phyloP scores from a whole-genome alignment of 2,329 filamentous ascomycete species.

The Aureobasidium melanogenum region DNA sequence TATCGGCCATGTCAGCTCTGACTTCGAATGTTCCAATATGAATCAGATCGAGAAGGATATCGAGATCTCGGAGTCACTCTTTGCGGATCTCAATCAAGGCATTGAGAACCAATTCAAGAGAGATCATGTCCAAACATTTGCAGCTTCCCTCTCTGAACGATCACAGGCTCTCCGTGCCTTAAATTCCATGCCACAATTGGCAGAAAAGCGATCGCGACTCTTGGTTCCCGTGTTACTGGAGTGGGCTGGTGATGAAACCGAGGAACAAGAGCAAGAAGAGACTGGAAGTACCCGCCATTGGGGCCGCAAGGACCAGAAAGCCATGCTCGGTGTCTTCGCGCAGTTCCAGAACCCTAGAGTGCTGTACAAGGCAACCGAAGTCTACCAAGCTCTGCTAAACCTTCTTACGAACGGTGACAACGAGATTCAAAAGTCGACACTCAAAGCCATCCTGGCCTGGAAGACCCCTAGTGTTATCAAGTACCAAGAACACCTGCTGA shows the following conservation, averaged over 20 bases:
- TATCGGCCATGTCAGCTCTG: slow-evolving; percentile 41
- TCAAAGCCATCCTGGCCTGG: slow-evolving; percentile 84
- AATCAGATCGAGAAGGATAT: slow-evolving; percentile 37
- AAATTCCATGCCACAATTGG: slow-evolving; percentile 61
- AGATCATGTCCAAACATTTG: slow-evolving; percentile 48
- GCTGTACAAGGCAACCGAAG: slow-evolving; percentile 66
- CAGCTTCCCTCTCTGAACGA: slow-evolving; percentile 51
- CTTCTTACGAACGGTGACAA: slow-evolving; percentile 81
- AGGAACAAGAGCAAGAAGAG: slow-evolving; percentile 8
- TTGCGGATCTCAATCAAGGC: slow-evolving; percentile 42
- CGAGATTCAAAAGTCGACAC: slow-evolving; percentile 75
- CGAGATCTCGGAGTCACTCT: slow-evolving; percentile 3
- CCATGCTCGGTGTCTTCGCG: slow-evolving; percentile 70
- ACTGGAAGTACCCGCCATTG: slow-evolving; percentile 35
- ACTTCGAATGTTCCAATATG: slow-evolving; percentile 81
- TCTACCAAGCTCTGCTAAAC: slow-evolving; percentile 64
- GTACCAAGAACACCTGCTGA: slow-evolving; percentile 79
- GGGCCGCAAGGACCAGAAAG: slow-evolving; percentile 73
- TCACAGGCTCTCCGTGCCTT: slow-evolving; percentile 74
- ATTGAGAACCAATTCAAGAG: slow-evolving; percentile 58
- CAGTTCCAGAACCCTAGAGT: slow-evolving; percentile 82
- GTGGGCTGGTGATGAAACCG: slow-evolving; percentile 48
- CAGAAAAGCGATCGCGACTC: slow-evolving; percentile 76
- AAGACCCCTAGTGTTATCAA: slow-evolving; percentile 66
- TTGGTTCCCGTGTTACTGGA: slow-evolving; percentile 79